Conservation (phyloP, 202 grass and related monocot species). For the Setaria viridis region DNA sequence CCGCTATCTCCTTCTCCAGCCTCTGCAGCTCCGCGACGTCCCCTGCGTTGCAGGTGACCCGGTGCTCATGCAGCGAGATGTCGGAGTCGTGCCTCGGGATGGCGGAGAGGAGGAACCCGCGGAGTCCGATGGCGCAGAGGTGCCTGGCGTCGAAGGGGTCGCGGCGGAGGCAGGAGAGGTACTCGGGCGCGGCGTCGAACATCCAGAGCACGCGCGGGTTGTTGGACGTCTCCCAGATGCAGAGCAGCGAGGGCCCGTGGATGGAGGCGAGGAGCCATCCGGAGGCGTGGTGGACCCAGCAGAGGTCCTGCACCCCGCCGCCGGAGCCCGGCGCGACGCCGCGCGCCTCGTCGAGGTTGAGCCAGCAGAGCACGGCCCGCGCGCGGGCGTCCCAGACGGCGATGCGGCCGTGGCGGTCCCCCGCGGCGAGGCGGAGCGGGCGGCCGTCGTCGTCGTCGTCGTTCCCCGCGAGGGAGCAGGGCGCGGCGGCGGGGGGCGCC, state of each 20-base stretch:
- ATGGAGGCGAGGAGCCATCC: slow-evolving; percentile 82
- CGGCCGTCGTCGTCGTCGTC: slow-evolving; percentile 49
- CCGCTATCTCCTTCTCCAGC: slow-evolving; percentile 72
- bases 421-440: slow-evolving; percentile 77
- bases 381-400: slow-evolving; percentile 86
- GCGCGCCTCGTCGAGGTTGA: slow-evolving; percentile 69
- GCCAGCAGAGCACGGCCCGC: slow-evolving; percentile 72
- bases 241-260: slow-evolving; percentile 84
- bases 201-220: slow-evolving; percentile 81
- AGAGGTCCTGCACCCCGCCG: slow-evolving; percentile 86
- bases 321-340: slow-evolving; percentile 51
- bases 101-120: slow-evolving; percentile 82
- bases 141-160: slow-evolving; percentile 87
- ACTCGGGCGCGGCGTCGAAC: slow-evolving; percentile 92
- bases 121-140: slow-evolving; percentile 80
- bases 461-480: slow-evolving; percentile 45
- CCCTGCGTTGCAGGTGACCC: slow-evolving; percentile 48
- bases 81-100: slow-evolving; percentile 57
- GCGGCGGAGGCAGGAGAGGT: slow-evolving; percentile 82
- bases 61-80: slow-evolving; percentile 85
- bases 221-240: slow-evolving; percentile 72
- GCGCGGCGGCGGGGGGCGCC: slow-evolving; percentile 56
- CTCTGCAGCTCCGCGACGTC: slow-evolving; percentile 77
- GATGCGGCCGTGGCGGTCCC: slow-evolving; percentile 90
- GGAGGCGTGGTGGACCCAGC: slow-evolving; percentile 82